Base-by-base conservation (phyloP, 495 filamentous ascomycete species). In the Penicillium alfredii region DNA sequence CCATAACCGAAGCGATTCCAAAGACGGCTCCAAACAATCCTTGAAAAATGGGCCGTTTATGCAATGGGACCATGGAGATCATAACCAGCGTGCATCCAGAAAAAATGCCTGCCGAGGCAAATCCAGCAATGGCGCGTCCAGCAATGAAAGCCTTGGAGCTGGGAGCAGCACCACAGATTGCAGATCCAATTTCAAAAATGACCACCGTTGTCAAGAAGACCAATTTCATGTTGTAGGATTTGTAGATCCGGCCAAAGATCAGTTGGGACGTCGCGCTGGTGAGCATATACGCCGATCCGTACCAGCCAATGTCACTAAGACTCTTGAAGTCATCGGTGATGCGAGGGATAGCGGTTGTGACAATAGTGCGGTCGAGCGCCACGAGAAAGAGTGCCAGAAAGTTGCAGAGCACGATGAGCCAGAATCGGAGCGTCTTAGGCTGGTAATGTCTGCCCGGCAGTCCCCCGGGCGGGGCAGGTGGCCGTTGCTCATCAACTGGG, bases 151-250 rank as follows among this genome's bases (percentile, higher is more conserved):
- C 66, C 17, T 55, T 56, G 18, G 75, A 78, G 21, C 44, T 73
- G 1, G 77, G 77, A 8, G 78, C 77, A 7, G 69, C 72, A 33
- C 74, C 80, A 44, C 80, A 83, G 21, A 83, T 63, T 7, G 68
- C 70, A 6, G 78, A 82, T 0, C 76, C 77, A 22, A 64, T 33
- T 36, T 73, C 64, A 47, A 72, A 76, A 12, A 73, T 29, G 8
- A 67, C 1, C 11, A 72, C 52, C 7, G 60, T 52, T 7, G 35
- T 26, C 5, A 74, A 23, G 33, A 65, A 76, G 11, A 59, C 49
- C 37, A 31, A 42, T 47, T 73, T 71, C 11, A 59, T 58, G 21
- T 58, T 49, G 47, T 63, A 73, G 35, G 64, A 49, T 34, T 54
- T 56, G 47, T 68, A 77, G 34, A 76, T 50, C 19, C 64, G 63